Evolutionary conservation across 2,329 filamentous ascomycete species (phyloP).

Genomic region (Aspergillus fischeri): DNA sequence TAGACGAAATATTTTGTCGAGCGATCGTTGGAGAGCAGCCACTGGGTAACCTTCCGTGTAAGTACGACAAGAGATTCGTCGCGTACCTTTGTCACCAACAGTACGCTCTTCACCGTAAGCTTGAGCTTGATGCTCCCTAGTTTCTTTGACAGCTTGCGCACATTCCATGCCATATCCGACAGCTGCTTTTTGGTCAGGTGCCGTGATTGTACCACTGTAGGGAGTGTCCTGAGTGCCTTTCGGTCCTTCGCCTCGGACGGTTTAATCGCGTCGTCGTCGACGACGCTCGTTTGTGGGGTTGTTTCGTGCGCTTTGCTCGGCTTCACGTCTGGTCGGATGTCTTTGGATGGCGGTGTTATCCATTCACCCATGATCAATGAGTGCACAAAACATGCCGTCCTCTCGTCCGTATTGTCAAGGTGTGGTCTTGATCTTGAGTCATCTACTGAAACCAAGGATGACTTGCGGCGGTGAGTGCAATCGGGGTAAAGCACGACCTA

Average conservation of each 20-base stretch:
- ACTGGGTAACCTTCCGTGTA: conserved; percentile 71
- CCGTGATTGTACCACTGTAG: conserved; percentile 57
- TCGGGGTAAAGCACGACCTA: conserved; percentile 57
- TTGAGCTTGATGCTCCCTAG: conserved; percentile 78
- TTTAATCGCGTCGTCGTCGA: not conserved
- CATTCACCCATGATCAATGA: conserved; percentile 47
- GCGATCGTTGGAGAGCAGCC: conserved; percentile 71
- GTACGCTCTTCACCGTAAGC: conserved; percentile 76
- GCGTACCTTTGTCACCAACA: conserved; percentile 87
- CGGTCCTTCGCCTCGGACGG: conserved; percentile 7
- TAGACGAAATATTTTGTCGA: conserved; percentile 69
- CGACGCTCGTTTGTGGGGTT: not conserved
- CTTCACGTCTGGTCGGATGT: conserved; percentile 1
- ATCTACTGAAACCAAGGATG: conserved; percentile 51
- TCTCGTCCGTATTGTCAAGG: conserved; percentile 29
- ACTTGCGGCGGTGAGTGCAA: conserved; percentile 54
- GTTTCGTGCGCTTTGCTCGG: not conserved
- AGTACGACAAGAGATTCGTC: conserved; percentile 74
- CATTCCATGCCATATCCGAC: conserved; percentile 95
- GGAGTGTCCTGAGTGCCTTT: conserved; percentile 15
- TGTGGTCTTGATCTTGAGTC: conserved; percentile 36
- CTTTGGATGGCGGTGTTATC: conserved; percentile 15
- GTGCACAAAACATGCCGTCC: conserved; percentile 60
- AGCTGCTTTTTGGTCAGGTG: conserved; percentile 91
- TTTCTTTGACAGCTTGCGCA: conserved; percentile 82